Percentiles rank a stretch among this genome's conserved stretches.
Conservation (phyloP, 2,329 filamentous ascomycete species). For the Teratosphaeria viscida region DNA sequence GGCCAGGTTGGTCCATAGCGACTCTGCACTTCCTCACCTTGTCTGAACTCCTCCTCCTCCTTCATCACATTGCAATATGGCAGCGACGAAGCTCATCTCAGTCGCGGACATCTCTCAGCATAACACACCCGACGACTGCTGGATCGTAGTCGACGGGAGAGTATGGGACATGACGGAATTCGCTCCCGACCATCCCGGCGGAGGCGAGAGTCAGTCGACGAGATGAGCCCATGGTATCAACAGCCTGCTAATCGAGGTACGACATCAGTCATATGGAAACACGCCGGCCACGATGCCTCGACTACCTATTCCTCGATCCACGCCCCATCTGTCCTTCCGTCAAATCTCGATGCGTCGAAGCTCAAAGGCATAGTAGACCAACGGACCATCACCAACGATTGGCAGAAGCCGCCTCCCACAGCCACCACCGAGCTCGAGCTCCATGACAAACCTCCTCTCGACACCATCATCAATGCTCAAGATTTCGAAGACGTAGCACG, state of each 20-base stretch:
- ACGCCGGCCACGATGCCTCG: conserved; percentile 46
- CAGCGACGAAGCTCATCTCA: conserved; percentile 7
- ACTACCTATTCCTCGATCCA: conserved; percentile 44
- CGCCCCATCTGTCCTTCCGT: conserved; percentile 32
- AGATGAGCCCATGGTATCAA: background rate
- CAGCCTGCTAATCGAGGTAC: conserved; percentile 8
- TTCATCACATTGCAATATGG: conserved; percentile 4
- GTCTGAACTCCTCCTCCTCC: background rate
- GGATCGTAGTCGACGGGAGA: conserved; percentile 57
- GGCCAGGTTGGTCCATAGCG: background rate
- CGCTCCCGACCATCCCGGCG: conserved; percentile 50
- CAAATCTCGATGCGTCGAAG: conserved; percentile 34
- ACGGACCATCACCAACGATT: conserved; percentile 17
- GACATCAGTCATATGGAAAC: conserved; percentile 35
- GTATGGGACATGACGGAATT: conserved; percentile 63
- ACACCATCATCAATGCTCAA: conserved; percentile 37
- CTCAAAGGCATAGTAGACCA: conserved; percentile 26
- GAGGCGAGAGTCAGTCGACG: conserved; percentile 36
- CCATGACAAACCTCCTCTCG: conserved; percentile 34
- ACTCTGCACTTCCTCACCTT: background rate
- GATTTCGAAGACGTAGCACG: conserved; percentile 35
- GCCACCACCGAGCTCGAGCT: conserved; percentile 19
- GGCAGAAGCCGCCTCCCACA: conserved; percentile 21
- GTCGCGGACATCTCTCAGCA: conserved; percentile 22
- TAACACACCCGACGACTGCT: conserved; percentile 31